phyloP scores from a whole-genome alignment of 495 filamentous ascomycete genomes.

The Haplographium delicatum region DNA sequence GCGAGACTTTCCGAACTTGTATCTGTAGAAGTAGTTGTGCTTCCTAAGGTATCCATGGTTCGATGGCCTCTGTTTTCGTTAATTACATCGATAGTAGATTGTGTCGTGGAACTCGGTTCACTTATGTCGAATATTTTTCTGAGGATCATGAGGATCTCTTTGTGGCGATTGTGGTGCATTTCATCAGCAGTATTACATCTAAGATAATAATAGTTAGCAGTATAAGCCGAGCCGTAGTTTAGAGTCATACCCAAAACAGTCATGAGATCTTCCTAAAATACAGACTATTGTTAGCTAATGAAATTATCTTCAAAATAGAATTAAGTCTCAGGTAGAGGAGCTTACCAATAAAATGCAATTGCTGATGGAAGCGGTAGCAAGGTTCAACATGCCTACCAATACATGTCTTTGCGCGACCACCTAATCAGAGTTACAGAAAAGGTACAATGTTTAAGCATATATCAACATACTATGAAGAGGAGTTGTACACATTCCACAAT shows the following conservation, averaged over 20 bases:
- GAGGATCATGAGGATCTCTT: conserved; percentile 21
- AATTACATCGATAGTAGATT: not conserved
- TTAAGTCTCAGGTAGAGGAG: not conserved
- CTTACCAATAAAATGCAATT: conserved; percentile 26
- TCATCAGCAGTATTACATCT: conserved; percentile 26
- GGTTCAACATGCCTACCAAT: conserved; percentile 28
- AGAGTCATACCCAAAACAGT: conserved; percentile 23
- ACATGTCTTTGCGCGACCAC: conserved; percentile 22
- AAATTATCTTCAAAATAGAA: not conserved
- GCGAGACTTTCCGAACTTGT: conserved; percentile 4
- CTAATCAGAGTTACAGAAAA: conserved; percentile 11
- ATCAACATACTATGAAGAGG: conserved; percentile 19
- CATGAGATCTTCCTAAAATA: conserved; percentile 23
- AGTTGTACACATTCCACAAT: conserved; percentile 26
- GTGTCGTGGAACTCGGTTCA: not conserved
- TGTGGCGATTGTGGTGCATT: conserved; percentile 24
- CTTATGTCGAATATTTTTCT: conserved; percentile 17
- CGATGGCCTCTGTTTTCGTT: not conserved
- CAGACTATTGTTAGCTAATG: not conserved
- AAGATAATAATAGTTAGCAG: conserved; percentile 3
- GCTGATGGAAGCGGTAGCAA: conserved; percentile 25
- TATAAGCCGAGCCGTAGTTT: not conserved
- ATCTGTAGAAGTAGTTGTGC: conserved; percentile 5
- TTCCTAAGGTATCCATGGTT: not conserved
- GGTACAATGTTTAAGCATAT: not conserved